These are phyloP conservation scores for Cardiospermum halicacabum DNA, from an alignment of 345 rosid genomes.

Conservation along the genomic window DNA sequence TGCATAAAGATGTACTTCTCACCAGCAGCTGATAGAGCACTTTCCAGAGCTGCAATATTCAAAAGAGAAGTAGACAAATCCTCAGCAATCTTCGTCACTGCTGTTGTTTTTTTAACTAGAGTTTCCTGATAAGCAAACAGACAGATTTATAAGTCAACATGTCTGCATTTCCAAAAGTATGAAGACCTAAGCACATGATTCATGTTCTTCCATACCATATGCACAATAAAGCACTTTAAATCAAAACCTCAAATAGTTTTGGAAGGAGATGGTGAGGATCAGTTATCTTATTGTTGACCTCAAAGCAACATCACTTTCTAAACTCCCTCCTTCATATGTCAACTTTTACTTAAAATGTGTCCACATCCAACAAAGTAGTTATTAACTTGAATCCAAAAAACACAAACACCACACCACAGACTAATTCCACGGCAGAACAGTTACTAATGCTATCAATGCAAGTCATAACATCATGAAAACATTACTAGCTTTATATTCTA, in stretches of 20 bases:
- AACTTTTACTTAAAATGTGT: no score
- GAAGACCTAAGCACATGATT: not conserved
- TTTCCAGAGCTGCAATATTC: slow-evolving; percentile 72
- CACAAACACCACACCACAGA: not conserved
- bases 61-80: slow-evolving; percentile 78
- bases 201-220: no score
- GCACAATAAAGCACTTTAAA: no score
- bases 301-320: no score
- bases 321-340: no score
- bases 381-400: not conserved
- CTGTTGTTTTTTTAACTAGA: slow-evolving; percentile 53
- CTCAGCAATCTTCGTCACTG: slow-evolving; percentile 70
- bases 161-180: not conserved
- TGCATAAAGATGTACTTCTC: slow-evolving; percentile 99
- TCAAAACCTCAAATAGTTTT: no score
- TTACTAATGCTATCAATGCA: not conserved
- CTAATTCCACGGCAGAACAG: not conserved
- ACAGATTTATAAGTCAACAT: not conserved
- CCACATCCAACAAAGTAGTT: not conserved
- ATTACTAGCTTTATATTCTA: not conserved
- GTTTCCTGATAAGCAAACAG: slow-evolving; percentile 58
- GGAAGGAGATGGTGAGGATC: no score
- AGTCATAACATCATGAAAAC: not conserved
- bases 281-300: no score
- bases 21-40: slow-evolving; percentile 75